phyloP scores from a whole-genome alignment of 768 basidiomycete genomes.

The Pleurotus djamor region DNA sequence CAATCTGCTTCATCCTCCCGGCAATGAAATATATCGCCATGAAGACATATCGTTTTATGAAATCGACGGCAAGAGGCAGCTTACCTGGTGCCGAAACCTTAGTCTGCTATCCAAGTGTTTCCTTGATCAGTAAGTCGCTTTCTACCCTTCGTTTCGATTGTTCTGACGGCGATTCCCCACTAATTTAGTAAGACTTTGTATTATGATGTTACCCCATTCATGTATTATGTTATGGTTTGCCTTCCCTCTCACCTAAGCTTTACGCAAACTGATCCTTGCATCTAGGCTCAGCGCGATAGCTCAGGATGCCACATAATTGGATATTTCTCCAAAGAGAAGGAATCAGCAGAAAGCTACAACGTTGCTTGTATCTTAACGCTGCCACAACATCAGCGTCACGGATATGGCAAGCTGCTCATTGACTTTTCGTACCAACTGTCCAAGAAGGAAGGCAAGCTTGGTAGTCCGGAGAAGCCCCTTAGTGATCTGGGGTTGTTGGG shows the following conservation, averaged over 20 bases:
- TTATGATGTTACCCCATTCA: constrained; percentile 99
- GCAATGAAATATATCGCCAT: constrained; percentile 98
- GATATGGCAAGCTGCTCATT: constrained; percentile 93
- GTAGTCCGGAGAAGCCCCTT: constrained; percentile 97
- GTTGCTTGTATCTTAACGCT: constrained; percentile 99
- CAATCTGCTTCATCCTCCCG: constrained; percentile 90
- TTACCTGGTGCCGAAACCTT: constrained; percentile 96
- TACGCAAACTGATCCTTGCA: constrained; percentile 9
- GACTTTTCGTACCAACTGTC: constrained; percentile 98
- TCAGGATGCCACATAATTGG: constrained; percentile 93
- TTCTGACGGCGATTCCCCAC: constrained; percentile 14
- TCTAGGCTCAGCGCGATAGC: constrained; percentile 79
- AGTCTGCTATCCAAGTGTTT: constrained; percentile 98
- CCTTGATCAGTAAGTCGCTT: constrained; percentile 81
- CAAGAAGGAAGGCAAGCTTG: constrained; percentile 94
- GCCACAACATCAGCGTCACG: constrained; percentile 95
- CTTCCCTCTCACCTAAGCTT: constrained; percentile 6
- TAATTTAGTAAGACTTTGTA: constrained; percentile 88
- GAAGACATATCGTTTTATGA: constrained; percentile 98
- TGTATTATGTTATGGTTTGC: constrained; percentile 98
- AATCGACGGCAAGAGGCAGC: constrained; percentile 94
- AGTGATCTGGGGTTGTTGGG: constrained; percentile 90
- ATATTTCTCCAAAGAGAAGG: constrained; percentile 99
- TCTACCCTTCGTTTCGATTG: constrained; percentile 10
- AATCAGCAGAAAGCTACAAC: constrained; percentile 97